Evolutionary conservation across 2,329 filamentous ascomycete species (phyloP), one percentile per base, ranked within the genome.

Genomic region (Neofusicoccum sp.): DNA sequence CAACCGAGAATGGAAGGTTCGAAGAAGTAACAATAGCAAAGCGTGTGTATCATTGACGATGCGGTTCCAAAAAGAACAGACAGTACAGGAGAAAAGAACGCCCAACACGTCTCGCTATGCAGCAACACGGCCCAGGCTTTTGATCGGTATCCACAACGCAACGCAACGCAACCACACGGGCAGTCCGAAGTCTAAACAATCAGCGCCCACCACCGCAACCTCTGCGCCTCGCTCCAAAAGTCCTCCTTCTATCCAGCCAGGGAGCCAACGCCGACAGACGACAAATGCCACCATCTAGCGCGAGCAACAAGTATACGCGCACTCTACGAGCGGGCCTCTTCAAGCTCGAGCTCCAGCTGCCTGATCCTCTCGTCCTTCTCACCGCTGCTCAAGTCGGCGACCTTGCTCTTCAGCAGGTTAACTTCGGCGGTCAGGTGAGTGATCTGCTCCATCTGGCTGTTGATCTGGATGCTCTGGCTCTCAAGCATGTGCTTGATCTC

Each of bases 401-500:
- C 82, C 74, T 86, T 89, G 75, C 86, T 86, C 84, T 96, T 96
- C 67, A 97, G 81, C 14, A 84, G 83, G 24, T 67, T 67, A 12
- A 96, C 87, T 74, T 96, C 90, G 31, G 79, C 76, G 2, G 89
- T 84, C 49, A 96, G 78, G 30, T 82, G 80, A 53, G 82, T 82
- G 67, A 96, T 91, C 73, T 92, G 88, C 70, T 89, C 83, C 53
- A 84, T 89, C 76, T 96, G 89, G n/a, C 84, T 81, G 63, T 81
- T 85, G 70, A 96, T 90, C 65, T 91, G 86, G 78, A 85, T 86
- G 60, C 85, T 90, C 77, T 96, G 92, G 65, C 84, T 83, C 73
- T 90, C 86, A 34, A 97, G 80, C 67, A 95, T 78, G 60, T 84
- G 79, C 76, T 90, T 93, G 77, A 96, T 95, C 69, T 93, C 84